phyloP scores from a whole-genome alignment of 768 basidiomycete genomes.

The Astraeus odoratus region DNA sequence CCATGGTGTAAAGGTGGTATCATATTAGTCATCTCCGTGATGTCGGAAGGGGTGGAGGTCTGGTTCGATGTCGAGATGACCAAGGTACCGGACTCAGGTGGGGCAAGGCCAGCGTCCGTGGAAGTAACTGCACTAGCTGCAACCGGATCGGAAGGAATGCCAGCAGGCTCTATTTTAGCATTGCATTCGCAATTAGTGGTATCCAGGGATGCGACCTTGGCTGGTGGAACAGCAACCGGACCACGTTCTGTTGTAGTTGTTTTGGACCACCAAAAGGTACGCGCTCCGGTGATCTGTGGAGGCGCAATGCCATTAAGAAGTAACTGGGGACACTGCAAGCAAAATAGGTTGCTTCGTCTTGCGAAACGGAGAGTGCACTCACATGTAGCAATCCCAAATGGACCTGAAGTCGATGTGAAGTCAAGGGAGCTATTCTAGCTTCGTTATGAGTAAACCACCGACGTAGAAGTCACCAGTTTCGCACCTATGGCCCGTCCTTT shows the following conservation, averaged over 20 bases:
- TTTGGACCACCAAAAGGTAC: conserved; percentile 30
- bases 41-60: conserved; percentile 5
- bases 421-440: conserved; percentile 12
- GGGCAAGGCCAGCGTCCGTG: neutral
- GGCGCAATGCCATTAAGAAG: conserved; percentile 1
- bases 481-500: conserved; percentile 18
- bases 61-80: conserved; percentile 4
- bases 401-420: conserved; percentile 7
- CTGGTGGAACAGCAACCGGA: conserved; percentile 3
- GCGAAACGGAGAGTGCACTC: conserved; percentile 6
- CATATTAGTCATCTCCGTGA: conserved; percentile 19
- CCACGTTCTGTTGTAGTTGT: conserved; percentile 4
- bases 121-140: neutral
- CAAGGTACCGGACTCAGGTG: conserved; percentile 4
- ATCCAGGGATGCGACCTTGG: conserved; percentile 1
- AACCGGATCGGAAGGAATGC: neutral
- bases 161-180: neutral
- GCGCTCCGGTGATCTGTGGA: conserved; percentile 10
- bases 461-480: neutral
- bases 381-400: conserved; percentile 14
- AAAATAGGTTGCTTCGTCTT: neutral
- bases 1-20: conserved; percentile 58
- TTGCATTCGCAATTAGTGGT: neutral
- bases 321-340: conserved; percentile 5
- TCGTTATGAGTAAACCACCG: conserved; percentile 7